Evolutionary conservation across 441 rosid genomes (phyloP), one percentile per base, ranked within the genome.

Genomic region (Monsonia emarginata): DNA sequence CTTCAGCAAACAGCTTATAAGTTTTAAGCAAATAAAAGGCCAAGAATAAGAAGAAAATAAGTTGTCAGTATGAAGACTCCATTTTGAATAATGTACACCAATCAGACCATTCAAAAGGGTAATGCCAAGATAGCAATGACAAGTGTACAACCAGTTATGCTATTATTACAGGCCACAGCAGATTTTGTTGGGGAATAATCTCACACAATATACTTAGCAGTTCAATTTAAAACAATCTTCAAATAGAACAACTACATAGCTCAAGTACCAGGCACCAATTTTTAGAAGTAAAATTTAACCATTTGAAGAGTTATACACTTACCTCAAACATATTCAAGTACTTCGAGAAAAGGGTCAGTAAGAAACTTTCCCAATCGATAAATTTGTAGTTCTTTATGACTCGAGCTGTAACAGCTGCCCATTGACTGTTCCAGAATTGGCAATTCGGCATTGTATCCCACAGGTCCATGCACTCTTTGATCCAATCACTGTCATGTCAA

Each of bases 271-370:
- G 56, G 56, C n/a, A 48, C 18, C 56, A 16, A 57, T 26, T 25
- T 5, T 26, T 57, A 13, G 32, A 1, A 42, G 22, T 24, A 40
- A 31, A 62, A 56, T 52, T 42, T 24, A 40, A 30, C 38, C 32
- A 56, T 24, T 18, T 38, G 30, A 65, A 61, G 28, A 64, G 5
- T 19, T 65, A 61, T 38, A 74, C 71, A 81, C 88, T 80, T 75
- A 89, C 99, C 99, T 95, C 99, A 77, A 95, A 91, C 97, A 91
- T 89, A 78, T 95, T 95, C 75, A 95, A 75, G 83, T 77, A 89
- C 83, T 84, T 86, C 44, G 87, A 81, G 81, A 89, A 95, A 67
- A 95, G 87, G 65, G 77, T 70, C 36, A 96, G 96, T 65, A 88
- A 78, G 78, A 87, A 88, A 73, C 78, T 70, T 69, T 91, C 98